Evolutionary conservation across 2,329 filamentous ascomycete species (phyloP), one percentile per base, ranked within the genome.

Genomic region (Nigrospora sphaerica): DNA sequence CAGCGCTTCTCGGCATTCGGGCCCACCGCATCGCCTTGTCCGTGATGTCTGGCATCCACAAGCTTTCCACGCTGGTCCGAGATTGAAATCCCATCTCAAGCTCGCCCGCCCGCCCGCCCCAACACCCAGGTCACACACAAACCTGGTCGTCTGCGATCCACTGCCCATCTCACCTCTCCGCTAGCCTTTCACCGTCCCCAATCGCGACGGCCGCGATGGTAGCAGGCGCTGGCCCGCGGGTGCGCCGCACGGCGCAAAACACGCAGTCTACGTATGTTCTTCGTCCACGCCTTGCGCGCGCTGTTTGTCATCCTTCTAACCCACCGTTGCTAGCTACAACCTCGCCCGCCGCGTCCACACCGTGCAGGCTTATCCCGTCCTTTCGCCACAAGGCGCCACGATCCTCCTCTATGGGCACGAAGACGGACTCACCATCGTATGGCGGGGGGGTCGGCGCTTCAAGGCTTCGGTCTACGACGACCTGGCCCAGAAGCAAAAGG

Each of bases 341-440:
- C 64, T 83, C 32, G 66, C 73, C 37, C 71, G 75, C 49, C 77
- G 80, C 49, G 69, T 82, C 41, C 71, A 83, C 60, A 70, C 79
- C 55, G 71, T 81, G 42, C 77, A 81, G 54, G 73, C 73, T 4
- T 84, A 84, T 56, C 81, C 81, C 1, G 68, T 81, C 16, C 70
- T 72, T 48, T 82, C 81, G 2, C 73, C 79, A 2, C 81, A 85
- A 56, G 81, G 81, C 33, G 81, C 81, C 7, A 79, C 74, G 3
- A 74, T 85, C 56, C 60, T 85, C 23, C 63, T 85, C 39, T 83
- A 83, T 55, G 80, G 77, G 39, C 80, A 84, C 54, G 78, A 83
- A 49, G 80, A 76, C 60, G 81, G 81, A 39, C 63, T 83, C 37
- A 80, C 74, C 3, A 56, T 85, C 34, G 62, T 80, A 19, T 85